phyloP scores from a whole-genome alignment of 495 filamentous ascomycete species.

The Penicillium paradoxum region DNA sequence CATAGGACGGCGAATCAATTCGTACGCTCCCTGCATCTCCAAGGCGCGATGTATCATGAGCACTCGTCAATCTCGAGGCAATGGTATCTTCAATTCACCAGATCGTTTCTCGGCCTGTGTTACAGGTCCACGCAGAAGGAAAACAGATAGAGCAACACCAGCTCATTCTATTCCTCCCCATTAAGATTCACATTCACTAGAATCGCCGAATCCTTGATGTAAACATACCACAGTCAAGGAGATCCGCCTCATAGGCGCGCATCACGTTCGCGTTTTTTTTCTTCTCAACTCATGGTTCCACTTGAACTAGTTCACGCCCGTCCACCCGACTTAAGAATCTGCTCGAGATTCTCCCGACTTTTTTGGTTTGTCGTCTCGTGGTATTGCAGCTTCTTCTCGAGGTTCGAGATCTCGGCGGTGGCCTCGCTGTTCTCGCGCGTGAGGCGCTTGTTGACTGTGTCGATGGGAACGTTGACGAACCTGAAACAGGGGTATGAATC shows the following conservation, averaged over 20 bases:
- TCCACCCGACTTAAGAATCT: conserved; percentile 62
- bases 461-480: conserved; percentile 77
- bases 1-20: not conserved
- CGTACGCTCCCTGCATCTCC: not conserved
- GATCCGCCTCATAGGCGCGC: not conserved
- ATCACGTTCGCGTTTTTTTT: not conserved
- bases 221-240: not conserved
- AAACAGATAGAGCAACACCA: not conserved
- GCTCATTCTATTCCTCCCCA: not conserved
- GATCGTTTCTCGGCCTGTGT: not conserved
- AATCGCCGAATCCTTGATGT: not conserved
- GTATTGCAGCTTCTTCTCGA: conserved; percentile 90
- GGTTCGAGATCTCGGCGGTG: conserved; percentile 66
- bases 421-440: conserved; percentile 68
- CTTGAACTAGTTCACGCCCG: conserved; percentile 24
- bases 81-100: not conserved
- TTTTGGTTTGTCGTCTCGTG: conserved; percentile 94
- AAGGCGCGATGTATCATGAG: not conserved
- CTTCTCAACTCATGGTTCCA: not conserved
- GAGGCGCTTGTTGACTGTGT: conserved; percentile 69
- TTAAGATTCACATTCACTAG: not conserved
- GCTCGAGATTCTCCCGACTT: conserved; percentile 81
- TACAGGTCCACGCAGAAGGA: not conserved
- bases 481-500: conserved; percentile 40
- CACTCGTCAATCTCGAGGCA: not conserved